Conservation (phyloP, 2,329 filamentous ascomycete genomes). For the Sporothrix sp. region DNA sequence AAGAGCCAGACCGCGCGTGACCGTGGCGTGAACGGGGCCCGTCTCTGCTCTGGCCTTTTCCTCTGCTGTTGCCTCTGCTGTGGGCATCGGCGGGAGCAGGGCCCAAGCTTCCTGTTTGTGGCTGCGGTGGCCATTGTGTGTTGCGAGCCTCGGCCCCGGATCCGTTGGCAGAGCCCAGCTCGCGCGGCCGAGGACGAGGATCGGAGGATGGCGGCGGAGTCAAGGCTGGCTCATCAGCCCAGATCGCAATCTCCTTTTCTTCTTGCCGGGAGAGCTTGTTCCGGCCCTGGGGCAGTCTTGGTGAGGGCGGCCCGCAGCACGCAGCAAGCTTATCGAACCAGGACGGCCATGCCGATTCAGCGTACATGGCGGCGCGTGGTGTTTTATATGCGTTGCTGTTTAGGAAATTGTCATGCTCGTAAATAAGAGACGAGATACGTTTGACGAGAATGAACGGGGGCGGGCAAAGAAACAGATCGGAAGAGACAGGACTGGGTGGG, state of each 20-base stretch:
- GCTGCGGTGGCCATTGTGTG: conserved; percentile 1
- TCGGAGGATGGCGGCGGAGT: conserved; percentile 22
- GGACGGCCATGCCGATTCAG: conserved; percentile 31
- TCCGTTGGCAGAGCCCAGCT: not conserved
- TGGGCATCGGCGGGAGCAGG: not conserved
- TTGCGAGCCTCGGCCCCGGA: not conserved
- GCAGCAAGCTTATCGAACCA: conserved; percentile 38
- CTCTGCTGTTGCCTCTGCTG: not conserved
- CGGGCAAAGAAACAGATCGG: conserved; percentile 7
- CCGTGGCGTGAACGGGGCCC: not conserved
- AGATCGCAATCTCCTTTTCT: conserved; percentile 23
- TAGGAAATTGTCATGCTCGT: not conserved
- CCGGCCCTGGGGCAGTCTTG: not conserved
- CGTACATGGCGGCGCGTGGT: conserved; percentile 29
- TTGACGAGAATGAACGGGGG: not conserved
- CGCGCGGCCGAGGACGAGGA: not conserved
- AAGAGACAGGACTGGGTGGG: not conserved
- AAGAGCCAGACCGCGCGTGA: conserved; percentile 20
- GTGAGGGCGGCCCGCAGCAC: conserved; percentile 32
- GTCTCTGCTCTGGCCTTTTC: not conserved
- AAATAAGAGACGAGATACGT: not conserved
- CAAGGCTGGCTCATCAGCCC: conserved; percentile 25
- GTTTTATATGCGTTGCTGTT: too few species aligned
- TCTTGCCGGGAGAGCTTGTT: conserved; percentile 8
- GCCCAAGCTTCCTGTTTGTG: not conserved